Evolutionary conservation across 495 filamentous ascomycete genomes (phyloP).

Genomic region (Xylaria curta): DNA sequence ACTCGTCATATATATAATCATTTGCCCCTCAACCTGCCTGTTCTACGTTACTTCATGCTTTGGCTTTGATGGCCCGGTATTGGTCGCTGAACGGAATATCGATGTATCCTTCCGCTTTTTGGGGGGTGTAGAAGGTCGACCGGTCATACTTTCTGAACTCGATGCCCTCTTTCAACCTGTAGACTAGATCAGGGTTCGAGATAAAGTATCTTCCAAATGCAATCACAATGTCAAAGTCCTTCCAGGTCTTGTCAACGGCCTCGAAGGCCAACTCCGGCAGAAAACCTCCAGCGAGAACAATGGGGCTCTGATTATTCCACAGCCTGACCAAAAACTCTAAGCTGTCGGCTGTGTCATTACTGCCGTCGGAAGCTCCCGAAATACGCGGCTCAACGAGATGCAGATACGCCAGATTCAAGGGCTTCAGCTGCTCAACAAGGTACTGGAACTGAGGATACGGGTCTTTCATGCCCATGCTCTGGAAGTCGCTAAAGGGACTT

Average conservation of each 20-base stretch:
- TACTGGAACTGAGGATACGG: slow-evolving; percentile 64
- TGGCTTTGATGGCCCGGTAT: slow-evolving; percentile 28
- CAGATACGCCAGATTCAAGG: slow-evolving; percentile 56
- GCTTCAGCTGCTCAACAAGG: slow-evolving; percentile 57
- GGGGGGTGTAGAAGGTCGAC: slow-evolving; percentile 60
- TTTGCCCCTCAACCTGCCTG: background rate
- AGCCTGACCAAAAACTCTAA: slow-evolving; percentile 59
- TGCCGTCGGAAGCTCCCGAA: slow-evolving; percentile 44
- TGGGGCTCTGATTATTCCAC: slow-evolving; percentile 45
- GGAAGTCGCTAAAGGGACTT: slow-evolving; percentile 59
- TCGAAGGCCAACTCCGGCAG: slow-evolving; percentile 51
- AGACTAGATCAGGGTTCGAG: slow-evolving; percentile 72
- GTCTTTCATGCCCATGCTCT: slow-evolving; percentile 58
- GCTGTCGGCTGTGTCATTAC: slow-evolving; percentile 43
- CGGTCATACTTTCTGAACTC: slow-evolving; percentile 62
- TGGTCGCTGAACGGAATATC: slow-evolving; percentile 66
- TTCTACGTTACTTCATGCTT: background rate
- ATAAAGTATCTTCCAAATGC: slow-evolving; percentile 70
- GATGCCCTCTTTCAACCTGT: slow-evolving; percentile 62
- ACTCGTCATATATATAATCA: background rate
- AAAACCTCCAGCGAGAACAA: slow-evolving; percentile 70
- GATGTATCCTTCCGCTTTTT: slow-evolving; percentile 61
- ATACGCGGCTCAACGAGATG: slow-evolving; percentile 63
- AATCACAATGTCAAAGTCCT: slow-evolving; percentile 56
- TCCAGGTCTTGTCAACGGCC: slow-evolving; percentile 59